Evolutionary conservation across 371 early-diverging fungal genomes (phyloP).

Genomic region (Ordospora pajunii): DNA sequence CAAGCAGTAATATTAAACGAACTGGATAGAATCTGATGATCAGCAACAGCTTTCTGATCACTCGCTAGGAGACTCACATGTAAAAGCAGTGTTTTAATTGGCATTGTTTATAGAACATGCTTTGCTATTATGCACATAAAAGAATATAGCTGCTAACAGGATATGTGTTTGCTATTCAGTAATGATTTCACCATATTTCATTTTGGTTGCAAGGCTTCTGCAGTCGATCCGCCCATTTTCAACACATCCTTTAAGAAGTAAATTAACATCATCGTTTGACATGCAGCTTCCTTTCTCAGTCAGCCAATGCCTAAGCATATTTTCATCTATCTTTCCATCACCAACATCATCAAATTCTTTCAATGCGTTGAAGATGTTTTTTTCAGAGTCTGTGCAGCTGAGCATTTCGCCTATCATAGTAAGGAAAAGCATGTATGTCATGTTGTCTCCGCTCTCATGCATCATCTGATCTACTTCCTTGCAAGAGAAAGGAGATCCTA

Average conservation of each 20-base stretch:
- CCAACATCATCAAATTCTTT: constrained; percentile 72
- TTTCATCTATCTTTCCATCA: constrained; percentile 71
- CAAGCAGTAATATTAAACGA: constrained; percentile 15
- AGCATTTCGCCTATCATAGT: constrained; percentile 83
- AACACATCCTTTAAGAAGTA: constrained; percentile 36
- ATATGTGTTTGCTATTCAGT: background rate
- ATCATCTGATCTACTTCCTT: constrained; percentile 79
- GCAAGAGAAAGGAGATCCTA: constrained; percentile 68
- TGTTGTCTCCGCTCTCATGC: constrained; percentile 69
- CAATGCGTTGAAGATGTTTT: constrained; percentile 72
- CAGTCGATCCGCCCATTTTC: constrained; percentile 33
- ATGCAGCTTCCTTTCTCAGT: constrained; percentile 72
- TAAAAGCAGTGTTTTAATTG: no score
- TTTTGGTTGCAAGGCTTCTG: constrained; percentile 34
- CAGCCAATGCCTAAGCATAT: constrained; percentile 70
- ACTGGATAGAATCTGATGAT: constrained; percentile 15
- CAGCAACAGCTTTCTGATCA: background rate
- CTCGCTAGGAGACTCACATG: background rate
- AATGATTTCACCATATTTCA: constrained; percentile 53
- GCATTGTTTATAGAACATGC: no score
- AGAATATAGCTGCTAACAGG: background rate
- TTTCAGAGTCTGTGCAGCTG: constrained; percentile 73
- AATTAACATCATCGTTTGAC: constrained; percentile 71
- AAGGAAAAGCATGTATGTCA: constrained; percentile 81
- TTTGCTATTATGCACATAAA: background rate